Conservation (phyloP, 164 flowering plant genomes). For the Vitis rupestris region DNA sequence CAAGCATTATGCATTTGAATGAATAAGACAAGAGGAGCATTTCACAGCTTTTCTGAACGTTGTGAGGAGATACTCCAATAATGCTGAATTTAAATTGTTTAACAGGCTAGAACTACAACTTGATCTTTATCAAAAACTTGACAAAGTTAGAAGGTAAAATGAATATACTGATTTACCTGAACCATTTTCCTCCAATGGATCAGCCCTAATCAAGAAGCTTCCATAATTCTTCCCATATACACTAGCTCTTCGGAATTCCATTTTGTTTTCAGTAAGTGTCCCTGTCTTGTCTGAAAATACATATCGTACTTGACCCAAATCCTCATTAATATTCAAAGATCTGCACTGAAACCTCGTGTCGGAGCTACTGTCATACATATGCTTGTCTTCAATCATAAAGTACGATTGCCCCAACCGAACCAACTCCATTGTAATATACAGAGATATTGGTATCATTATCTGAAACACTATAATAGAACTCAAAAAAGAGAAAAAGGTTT, state of each 20-base stretch:
- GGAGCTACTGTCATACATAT: constrained; percentile 63
- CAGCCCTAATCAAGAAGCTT: constrained; percentile 20
- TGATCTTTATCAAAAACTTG: background rate
- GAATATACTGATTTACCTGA: constrained; percentile 30
- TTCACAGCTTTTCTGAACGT: too few species aligned
- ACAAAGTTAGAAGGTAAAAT: background rate
- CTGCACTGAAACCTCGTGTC: constrained; percentile 90
- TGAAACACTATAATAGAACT: constrained; percentile 91
- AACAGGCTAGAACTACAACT: background rate
- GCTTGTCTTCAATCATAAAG: constrained; percentile 84
- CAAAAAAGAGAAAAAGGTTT: constrained; percentile 80
- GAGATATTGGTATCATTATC: constrained; percentile 94
- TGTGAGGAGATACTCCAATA: background rate
- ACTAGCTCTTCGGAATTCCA: constrained; percentile 83
- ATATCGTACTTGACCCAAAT: constrained; percentile 88
- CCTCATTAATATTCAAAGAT: constrained; percentile 92
- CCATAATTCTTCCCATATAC: constrained; percentile 63
- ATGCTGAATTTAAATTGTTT: background rate
- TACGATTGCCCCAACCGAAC: constrained; percentile 92
- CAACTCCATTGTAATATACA: constrained; percentile 93
- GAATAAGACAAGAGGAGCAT: too few species aligned
- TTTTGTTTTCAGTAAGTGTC: constrained; percentile 89
- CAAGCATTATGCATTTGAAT: too few species aligned
- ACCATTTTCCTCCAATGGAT: constrained; percentile 16
- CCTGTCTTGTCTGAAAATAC: constrained; percentile 91